Conservation (phyloP, 1,139 yeast species). For the Debaryomyces coudertii region DNA sequence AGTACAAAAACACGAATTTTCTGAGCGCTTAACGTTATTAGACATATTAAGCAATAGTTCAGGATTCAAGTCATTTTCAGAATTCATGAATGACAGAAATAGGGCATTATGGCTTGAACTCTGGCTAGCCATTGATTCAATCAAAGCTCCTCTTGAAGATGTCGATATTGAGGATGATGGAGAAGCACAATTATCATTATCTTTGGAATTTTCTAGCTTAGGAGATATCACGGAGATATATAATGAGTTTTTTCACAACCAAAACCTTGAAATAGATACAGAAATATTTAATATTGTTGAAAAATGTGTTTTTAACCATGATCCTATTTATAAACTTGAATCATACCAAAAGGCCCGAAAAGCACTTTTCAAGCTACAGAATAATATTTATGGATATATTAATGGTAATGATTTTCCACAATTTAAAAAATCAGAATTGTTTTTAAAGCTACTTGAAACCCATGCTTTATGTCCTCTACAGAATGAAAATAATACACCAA, state of each 20-base stretch:
- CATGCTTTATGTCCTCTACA: constrained; percentile 26
- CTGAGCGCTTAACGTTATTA: constrained; percentile 13
- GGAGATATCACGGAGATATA: constrained; percentile 55
- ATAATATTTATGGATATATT: constrained; percentile 51
- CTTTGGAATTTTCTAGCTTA: constrained; percentile 44
- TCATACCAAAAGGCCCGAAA: constrained; percentile 54
- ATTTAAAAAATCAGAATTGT: constrained; percentile 47
- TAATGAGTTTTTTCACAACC: constrained; percentile 39
- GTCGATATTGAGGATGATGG: constrained; percentile 26
- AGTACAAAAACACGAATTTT: background rate
- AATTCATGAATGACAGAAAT: constrained; percentile 55
- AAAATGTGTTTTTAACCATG: constrained; percentile 24
- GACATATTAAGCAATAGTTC: constrained; percentile 42
- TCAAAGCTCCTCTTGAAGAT: constrained; percentile 74
- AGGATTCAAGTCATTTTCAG: constrained; percentile 53
- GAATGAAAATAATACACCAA: constrained; percentile 9
- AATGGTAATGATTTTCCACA: constrained; percentile 54
- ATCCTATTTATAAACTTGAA: constrained; percentile 17
- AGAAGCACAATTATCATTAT: constrained; percentile 28
- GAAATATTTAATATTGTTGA: constrained; percentile 32
- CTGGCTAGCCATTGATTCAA: constrained; percentile 68
- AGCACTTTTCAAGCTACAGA: constrained; percentile 59
- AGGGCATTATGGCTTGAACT: constrained; percentile 53
- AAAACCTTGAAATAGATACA: constrained; percentile 29
- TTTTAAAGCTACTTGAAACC: constrained; percentile 46